A percentile compares a stretch with the other conserved stretches of the same genome.
These are phyloP conservation scores for Globisporangium abappressorium DNA, from an alignment of 352 stramenopile species.

Conservation along the genomic window DNA sequence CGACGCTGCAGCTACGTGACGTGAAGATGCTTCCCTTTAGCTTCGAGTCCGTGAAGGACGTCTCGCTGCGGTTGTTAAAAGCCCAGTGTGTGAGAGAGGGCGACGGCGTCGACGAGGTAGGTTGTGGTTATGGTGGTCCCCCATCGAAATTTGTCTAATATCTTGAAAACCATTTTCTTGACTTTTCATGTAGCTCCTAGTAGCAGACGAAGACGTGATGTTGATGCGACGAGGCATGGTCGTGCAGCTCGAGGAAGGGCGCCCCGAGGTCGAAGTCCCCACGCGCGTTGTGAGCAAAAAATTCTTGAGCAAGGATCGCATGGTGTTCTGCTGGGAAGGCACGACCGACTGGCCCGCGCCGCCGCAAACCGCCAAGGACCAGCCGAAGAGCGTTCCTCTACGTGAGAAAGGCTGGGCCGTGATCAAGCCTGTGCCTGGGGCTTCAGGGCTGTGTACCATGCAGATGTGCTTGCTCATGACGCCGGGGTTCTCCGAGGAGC, in stretches of 20 bases:
- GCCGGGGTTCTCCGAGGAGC: slow-evolving; percentile 7
- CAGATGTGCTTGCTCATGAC: slow-evolving; percentile 6
- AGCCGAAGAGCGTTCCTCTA: not conserved
- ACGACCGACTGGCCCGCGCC: slow-evolving; percentile 8
- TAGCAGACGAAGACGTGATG: slow-evolving; percentile 7
- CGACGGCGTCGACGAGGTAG: not conserved
- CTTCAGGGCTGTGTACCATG: not conserved
- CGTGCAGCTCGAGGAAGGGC: not conserved
- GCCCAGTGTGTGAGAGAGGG: not conserved
- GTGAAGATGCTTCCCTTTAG: slow-evolving; percentile 11
- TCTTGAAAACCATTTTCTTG: not conserved
- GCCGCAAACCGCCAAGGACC: not conserved
- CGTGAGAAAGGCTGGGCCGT: slow-evolving; percentile 16
- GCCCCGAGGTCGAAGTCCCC: not conserved
- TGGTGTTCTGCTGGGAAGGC: slow-evolving; percentile 19
- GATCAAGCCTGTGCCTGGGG: not conserved
- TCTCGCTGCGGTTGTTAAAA: not conserved
- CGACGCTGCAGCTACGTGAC: slow-evolving; percentile 12
- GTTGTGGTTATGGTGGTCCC: too few relatives aligned
- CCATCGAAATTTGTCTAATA: too few relatives aligned
- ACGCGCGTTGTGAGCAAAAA: slow-evolving; percentile 6
- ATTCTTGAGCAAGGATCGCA: slow-evolving; percentile 12
- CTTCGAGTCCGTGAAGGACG: slow-evolving; percentile 7
- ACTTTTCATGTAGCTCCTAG: not conserved
- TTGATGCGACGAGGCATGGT: not conserved